Base-by-base conservation (phyloP, 352 stramenopile species). In the Thraustotheca clavata region DNA sequence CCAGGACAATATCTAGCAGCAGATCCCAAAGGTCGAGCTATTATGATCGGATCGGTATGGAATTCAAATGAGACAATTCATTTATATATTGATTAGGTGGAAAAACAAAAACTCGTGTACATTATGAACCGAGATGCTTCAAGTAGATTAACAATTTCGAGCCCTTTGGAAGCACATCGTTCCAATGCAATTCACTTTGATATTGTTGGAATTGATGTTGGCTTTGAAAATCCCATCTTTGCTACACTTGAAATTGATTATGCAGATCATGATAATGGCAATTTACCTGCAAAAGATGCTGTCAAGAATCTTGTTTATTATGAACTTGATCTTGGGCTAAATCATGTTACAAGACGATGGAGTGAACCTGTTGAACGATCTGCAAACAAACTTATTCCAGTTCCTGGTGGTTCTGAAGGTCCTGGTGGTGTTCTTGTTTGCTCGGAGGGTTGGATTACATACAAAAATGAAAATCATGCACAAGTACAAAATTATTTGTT, bases 71-170 rank as follows among this genome's bases (percentile, higher is more conserved):
- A n/a, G 39, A 18, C 41, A 16, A 16, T 20, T 66, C 40, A 33
- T 62, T 34, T 8, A 7, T 59, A 16, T 26, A 11, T 8, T 7
- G 16, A 12, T 29, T 54, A 65, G 57, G 69, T 99, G 24, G 97
- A 99, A 81, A 99, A 99, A 76, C 95, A 99, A 71, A 99, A 99
- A 70, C 82, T 99, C 12, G 97, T 99, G 24, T 99, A 99, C 75
- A 95, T 99, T 24, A 91, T 99, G 77, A 99, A 99, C 73, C 83
- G 96, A 31, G 96, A 99, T 71, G 86, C 89, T 6, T 86, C 83
- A 1, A 96, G 90, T 67, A 83, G 88, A 1, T 72, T 98, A 12
- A 99, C 96, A 18, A 98, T 99, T 68, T 98, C 96, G 41, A 98
- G 87, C 63, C 97, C 97, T 16, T 74, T 99, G n/a, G 97, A 99